Evolutionary conservation across 2,329 filamentous ascomycete genomes (phyloP), one percentile per base, ranked within the genome.

Genomic region (Diplocarpon mali): DNA sequence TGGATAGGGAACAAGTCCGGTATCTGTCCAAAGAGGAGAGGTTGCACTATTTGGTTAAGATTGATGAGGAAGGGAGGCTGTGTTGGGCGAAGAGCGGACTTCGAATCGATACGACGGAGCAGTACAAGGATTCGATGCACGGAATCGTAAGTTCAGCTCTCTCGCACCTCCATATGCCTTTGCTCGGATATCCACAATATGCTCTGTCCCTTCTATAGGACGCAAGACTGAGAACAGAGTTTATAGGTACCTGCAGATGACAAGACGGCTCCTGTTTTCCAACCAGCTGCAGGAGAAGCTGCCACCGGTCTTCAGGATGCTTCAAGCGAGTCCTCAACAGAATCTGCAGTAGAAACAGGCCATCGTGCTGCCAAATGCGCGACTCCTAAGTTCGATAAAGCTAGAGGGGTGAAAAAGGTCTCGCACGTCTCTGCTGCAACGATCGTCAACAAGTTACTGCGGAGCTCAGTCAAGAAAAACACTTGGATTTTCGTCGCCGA

Each of bases 401-500:
- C 73, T 0, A 78, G 75, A 47, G 78, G 80, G 0, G 51, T 75
- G 13, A 69, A 72, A 34, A 83, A 79, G 50, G 60, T 82, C 45
- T 76, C 73, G 38, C 78, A 87, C 57, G 69, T 88, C 2, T 84
- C 76, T 5, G 76, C 83, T 1, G 76, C 81, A 0, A 80, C 82
- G 1, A 72, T 94, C 3, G 75, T 90, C 61, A 86, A 92, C 62
- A 83, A 84, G 51, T 69, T 94, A 5, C 70, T 92, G 13, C 77
- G 85, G 48, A 83, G 85, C 52, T 80, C 83, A 0, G 83, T 88
- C 32, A 84, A 80, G 62, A 87, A 87, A 51, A 89, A 90, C 58
- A 92, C 85, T 4, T 95, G 89, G 89, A 93, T 95, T 52, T 95
- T 94, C 57, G 88, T 89, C 7, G 83, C 84, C 17, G 88, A 95